A percentile compares a stretch with the other conserved stretches of the same genome.
phyloP scores from a whole-genome alignment of 208 protist genomes.

The Phytomonas serpens region DNA sequence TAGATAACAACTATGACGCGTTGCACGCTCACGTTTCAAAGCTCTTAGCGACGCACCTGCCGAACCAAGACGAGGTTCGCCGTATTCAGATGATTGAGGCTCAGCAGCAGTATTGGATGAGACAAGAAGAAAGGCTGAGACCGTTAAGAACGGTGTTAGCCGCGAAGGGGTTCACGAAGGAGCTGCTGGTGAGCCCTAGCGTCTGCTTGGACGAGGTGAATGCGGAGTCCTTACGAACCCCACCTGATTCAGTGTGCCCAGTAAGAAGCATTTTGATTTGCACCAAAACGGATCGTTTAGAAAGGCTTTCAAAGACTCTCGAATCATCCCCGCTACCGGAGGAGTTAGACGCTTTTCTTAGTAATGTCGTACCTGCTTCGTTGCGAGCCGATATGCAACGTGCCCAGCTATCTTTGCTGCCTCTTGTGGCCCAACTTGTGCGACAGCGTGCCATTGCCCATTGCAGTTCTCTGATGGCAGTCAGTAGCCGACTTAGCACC shows the following conservation, averaged over 20 bases:
- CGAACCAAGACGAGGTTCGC: slow-evolving; percentile 66
- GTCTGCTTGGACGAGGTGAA: slow-evolving; percentile 25
- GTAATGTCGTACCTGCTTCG: slow-evolving; percentile 15
- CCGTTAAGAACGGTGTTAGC: slow-evolving; percentile 17
- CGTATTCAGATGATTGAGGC: slow-evolving; percentile 52
- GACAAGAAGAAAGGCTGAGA: slow-evolving; percentile 31
- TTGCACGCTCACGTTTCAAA: slow-evolving; percentile 44
- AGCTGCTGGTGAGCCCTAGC: slow-evolving; percentile 11
- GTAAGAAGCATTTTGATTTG: slow-evolving; percentile 58
- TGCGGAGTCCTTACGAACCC: slow-evolving; percentile 18
- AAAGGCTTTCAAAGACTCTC: slow-evolving; percentile 32
- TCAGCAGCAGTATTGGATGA: slow-evolving; percentile 50
- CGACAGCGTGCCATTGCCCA: slow-evolving; percentile 61
- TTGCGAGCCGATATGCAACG: slow-evolving; percentile 26
- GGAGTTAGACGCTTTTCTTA: slow-evolving; percentile 20
- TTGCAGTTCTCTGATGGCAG: slow-evolving; percentile 40
- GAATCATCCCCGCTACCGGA: neutral
- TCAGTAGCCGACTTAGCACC: slow-evolving; percentile 56
- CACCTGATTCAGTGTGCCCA: slow-evolving; percentile 25
- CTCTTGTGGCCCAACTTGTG: slow-evolving; percentile 60
- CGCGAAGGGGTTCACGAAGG: slow-evolving; percentile 17
- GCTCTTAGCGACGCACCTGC: slow-evolving; percentile 42
- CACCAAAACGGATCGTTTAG: slow-evolving; percentile 63
- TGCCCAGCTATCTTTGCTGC: slow-evolving; percentile 34
- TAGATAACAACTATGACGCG: slow-evolving; percentile 40